Conservation (phyloP, 139 green algal species). For the Tetradesmus lagerheimii region DNA sequence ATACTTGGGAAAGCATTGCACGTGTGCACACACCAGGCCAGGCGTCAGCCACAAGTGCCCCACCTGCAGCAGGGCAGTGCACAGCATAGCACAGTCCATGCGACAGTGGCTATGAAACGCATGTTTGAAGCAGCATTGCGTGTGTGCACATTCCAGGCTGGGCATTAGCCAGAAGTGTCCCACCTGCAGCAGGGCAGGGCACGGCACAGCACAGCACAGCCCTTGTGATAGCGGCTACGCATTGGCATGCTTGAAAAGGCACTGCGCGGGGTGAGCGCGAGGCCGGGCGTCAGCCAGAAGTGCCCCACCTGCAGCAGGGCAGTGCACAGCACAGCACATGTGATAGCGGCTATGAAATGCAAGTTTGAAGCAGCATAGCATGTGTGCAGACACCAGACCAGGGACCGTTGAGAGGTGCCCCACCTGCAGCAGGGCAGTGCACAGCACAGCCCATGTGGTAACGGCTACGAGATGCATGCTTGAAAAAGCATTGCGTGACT, state of each 20-base stretch:
- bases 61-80: not conserved
- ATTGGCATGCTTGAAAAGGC: not conserved
- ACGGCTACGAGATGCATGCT: not conserved
- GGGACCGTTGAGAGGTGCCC: too few species aligned
- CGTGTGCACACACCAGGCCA: not conserved
- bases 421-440: too few species aligned
- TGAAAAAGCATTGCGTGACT: not conserved
- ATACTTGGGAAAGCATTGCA: not conserved
- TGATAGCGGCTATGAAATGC: too few species aligned
- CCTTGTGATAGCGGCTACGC: too few species aligned
- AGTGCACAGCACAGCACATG: not conserved
- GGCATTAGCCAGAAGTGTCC: too few species aligned
- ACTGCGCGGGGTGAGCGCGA: not conserved
- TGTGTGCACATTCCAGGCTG: too few species aligned
- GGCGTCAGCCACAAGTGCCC: not conserved
- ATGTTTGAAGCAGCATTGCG: too few species aligned
- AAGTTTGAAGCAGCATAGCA: too few species aligned
- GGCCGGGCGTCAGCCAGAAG: conserved; percentile 36
- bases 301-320: conserved; percentile 13
- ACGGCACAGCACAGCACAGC: not conserved
- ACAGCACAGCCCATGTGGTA: too few species aligned
- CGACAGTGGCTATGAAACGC: too few species aligned
- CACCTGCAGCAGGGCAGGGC: too few species aligned
- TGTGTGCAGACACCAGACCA: too few species aligned
- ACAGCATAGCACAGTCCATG: not conserved